Evolutionary conservation across 768 basidiomycete species (phyloP).

Genomic region (Boletus sp.): DNA sequence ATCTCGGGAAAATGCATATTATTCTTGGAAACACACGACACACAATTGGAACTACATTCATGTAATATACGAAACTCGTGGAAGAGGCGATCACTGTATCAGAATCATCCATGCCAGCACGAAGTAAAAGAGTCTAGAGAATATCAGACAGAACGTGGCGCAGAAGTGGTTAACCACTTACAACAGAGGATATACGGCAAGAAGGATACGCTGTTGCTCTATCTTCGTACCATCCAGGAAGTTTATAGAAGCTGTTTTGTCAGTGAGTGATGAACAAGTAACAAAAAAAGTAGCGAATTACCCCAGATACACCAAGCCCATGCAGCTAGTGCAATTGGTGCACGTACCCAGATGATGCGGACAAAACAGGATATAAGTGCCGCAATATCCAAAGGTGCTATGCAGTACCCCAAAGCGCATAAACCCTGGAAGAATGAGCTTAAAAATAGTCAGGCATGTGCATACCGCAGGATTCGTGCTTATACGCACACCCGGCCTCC

Average conservation of each 20-base stretch:
- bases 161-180: slow-evolving; percentile 37
- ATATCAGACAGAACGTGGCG: neutral
- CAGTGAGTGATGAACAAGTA: neutral
- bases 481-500: slow-evolving; percentile 76
- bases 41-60: slow-evolving; percentile 14
- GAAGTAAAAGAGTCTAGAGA: slow-evolving; percentile 80
- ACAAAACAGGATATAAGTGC: slow-evolving; percentile 86
- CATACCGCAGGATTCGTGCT: neutral
- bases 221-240: slow-evolving; percentile 95
- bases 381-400: slow-evolving; percentile 89
- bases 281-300: slow-evolving; percentile 29
- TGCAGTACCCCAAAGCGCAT: slow-evolving; percentile 92
- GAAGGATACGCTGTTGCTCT: slow-evolving; percentile 81
- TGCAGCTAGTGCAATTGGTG: slow-evolving; percentile 78
- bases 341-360: slow-evolving; percentile 79
- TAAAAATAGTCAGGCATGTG: neutral
- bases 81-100: slow-evolving; percentile 55
- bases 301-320: slow-evolving; percentile 99
- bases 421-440: slow-evolving; percentile 96
- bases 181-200: slow-evolving; percentile 96
- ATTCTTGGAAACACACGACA: neutral
- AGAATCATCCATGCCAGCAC: slow-evolving; percentile 96
- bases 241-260: slow-evolving; percentile 75
- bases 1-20: neutral
- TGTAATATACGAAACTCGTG: slow-evolving; percentile 4